Base-by-base conservation (phyloP, 345 rosid genomes). In the Eucalyptus polybractea region DNA sequence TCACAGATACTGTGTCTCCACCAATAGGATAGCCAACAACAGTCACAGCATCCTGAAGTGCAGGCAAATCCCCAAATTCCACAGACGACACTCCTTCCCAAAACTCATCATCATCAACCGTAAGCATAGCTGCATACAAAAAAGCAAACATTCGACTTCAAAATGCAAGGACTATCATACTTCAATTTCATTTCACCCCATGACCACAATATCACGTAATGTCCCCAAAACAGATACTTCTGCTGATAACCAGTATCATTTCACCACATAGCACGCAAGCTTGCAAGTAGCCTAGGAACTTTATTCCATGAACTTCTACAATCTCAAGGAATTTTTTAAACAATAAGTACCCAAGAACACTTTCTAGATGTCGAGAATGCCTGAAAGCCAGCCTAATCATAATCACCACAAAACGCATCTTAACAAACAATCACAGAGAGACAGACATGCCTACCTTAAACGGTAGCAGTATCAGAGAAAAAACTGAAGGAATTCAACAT, bases 11-110 rank as follows among this genome's bases (percentile, higher is more conserved):
- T 24, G 99, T 97, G 87, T 97, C 99, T 17, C 99, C 99, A 50
- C 99, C 99, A 90, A 97, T 94, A 4, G 99, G 99, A 76, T 97
- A 97, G 87, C 99, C 99, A 40, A 97, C 99, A 89, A 97, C 99
- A 87, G 99, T 97, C 37, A 97, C 99, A 90, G 97, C 99, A 92
- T 97, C 98, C 92, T 97, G 99, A 91, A 97, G 96, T 10, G 99
- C 96, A 62, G 99, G 99, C 91, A 97, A 93, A 88, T 94, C 95
- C 22, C 99, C 99, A 92, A 97, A 96, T 91, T 96, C 98, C 65
- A 96, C 93, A 37, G 99, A 97, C 10, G 95, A 92, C n/a, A 96
- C 95, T 89, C 97, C 99, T 92, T 94, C 95, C 99, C 99, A 97
- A 88, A 97, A 97, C 90, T 96, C 98, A 92, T 96, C 98, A 92